Base-by-base conservation (phyloP, 345 rosid species). In the Rhizophora mangle region DNA sequence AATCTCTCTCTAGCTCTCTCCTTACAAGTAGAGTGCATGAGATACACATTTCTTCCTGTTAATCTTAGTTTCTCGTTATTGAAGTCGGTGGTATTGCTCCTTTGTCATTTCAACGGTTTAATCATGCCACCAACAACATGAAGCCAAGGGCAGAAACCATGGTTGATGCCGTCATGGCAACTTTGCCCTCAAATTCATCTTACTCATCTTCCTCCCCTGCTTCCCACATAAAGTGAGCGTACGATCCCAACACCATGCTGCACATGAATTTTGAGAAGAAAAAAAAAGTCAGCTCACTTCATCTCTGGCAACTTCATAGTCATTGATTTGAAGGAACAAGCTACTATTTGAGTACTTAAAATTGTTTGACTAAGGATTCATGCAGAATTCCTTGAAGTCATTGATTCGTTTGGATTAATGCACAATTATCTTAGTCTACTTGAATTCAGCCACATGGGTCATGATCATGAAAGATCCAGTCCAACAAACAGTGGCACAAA, bases 151-250 rank as follows among this genome's bases (percentile, higher is more conserved):
- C 74, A 18, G 68, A 79, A 70, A 74, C 86, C 87, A 83, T 57
- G 4, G 75, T 78, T 27, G 72, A 29, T 29, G 43, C 18, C 20
- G 79, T 52, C 9, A 63, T 69, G 68, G 53, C 69, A 37, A 22
- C 77, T 22, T 34, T 26, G 19, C 6, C 47, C 4, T 53, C 63
- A 0, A 26, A 60, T 2, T 73, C 80, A 5, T 77, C 85, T 8
- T 77, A 84, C 0, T 81, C 88, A 0, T 82, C 86, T 5, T 80
- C 88, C 0, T 82, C 94, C 5, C 85, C 93, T n/a, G 89, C 77
- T 61, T 88, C 96, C 98, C 98, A 93, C 96, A 93, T 83, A 75
- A 93, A 93, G 6, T 79, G 76, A 6, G 98, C 97, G 60, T 90
- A 93, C 0, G 98, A 85, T 72, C 91, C 96, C 80, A 89, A 30